Percentiles rank a stretch among this genome's conserved stretches.
phyloP scores from a whole-genome alignment of 768 basidiomycete genomes.

The Termitomyces sp. region DNA sequence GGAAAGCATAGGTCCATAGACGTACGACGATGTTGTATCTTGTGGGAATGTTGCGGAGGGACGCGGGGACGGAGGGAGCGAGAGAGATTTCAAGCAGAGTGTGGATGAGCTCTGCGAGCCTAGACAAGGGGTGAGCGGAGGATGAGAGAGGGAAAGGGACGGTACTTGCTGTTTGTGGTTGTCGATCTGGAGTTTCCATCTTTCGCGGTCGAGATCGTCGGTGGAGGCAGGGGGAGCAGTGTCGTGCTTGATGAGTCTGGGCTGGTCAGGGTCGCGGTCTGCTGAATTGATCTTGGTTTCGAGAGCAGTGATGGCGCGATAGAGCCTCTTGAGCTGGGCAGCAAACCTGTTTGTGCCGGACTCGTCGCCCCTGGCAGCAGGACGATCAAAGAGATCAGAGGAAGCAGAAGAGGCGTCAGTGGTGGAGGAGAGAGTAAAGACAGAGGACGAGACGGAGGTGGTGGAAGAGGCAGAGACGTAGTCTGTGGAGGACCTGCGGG shows the following conservation, averaged over 20 bases:
- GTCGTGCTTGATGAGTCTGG: conserved; percentile 38
- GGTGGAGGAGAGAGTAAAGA: conserved; percentile 73
- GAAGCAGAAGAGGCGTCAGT: conserved; percentile 73
- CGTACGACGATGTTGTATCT: conserved; percentile 96
- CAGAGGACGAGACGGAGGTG: conserved; percentile 67
- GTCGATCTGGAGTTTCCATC: conserved; percentile 62
- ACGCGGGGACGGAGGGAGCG: conserved; percentile 82
- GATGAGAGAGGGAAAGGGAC: not conserved
- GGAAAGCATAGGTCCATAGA: conserved; percentile 88
- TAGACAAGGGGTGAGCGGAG: conserved; percentile 20
- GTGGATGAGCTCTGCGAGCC: conserved; percentile 87
- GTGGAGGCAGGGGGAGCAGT: conserved; percentile 15
- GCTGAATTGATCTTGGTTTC: conserved; percentile 68
- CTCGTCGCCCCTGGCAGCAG: conserved; percentile 44
- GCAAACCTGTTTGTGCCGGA: conserved; percentile 61
- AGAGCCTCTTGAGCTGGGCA: conserved; percentile 71
- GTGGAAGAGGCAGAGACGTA: conserved; percentile 70
- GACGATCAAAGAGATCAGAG: conserved; percentile 61
- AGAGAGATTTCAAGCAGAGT: conserved; percentile 81
- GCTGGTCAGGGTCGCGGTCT: conserved; percentile 38
- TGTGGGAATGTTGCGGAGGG: conserved; percentile 80
- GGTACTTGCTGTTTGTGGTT: conserved; percentile 81
- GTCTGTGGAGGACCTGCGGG: conserved; percentile 61
- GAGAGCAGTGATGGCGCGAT: conserved; percentile 74
- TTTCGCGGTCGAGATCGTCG: conserved; percentile 67